These are phyloP conservation scores for Beauveria australis DNA, from an alignment of 2,329 filamentous ascomycete genomes.

Conservation along the genomic window DNA sequence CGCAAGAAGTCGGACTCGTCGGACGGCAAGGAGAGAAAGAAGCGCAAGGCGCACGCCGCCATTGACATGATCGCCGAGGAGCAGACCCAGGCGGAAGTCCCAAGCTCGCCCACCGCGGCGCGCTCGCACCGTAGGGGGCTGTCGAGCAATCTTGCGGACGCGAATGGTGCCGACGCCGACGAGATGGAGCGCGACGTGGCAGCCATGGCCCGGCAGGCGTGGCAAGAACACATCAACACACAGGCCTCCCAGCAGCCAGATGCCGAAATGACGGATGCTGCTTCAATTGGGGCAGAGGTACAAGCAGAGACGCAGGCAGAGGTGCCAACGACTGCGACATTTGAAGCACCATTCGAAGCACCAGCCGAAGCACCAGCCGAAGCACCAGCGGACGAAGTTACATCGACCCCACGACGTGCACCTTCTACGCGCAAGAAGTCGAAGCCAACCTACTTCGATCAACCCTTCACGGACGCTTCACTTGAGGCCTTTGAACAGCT, in stretches of 20 bases:
- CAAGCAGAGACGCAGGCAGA: conserved; percentile 11
- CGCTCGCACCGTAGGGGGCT: conserved; percentile 20
- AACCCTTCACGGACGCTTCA: conserved; percentile 18
- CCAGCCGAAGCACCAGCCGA: neutral
- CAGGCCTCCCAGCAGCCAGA: conserved; percentile 15
- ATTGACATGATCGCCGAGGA: conserved; percentile 15
- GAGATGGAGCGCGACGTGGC: conserved; percentile 19
- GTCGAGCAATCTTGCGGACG: conserved; percentile 15
- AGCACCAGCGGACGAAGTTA: neutral
- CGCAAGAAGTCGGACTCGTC: conserved; percentile 23
- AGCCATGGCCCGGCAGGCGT: conserved; percentile 26
- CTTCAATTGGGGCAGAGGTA: conserved; percentile 8
- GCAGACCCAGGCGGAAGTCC: conserved; percentile 14
- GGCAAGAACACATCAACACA: conserved; percentile 25
- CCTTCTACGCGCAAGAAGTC: conserved; percentile 37
- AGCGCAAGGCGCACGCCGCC: conserved; percentile 20
- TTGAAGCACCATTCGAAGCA: neutral
- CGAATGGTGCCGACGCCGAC: neutral
- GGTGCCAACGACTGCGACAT: neutral
- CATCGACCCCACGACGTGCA: conserved; percentile 17
- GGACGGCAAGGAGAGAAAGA: conserved; percentile 26
- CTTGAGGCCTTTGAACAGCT: conserved; percentile 17
- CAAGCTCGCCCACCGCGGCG: conserved; percentile 21
- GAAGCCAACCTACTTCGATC: conserved; percentile 38
- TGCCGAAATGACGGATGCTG: conserved; percentile 13